phyloP scores from a whole-genome alignment of 176 grass and related monocot species.

The Paspalum vaginatum region DNA sequence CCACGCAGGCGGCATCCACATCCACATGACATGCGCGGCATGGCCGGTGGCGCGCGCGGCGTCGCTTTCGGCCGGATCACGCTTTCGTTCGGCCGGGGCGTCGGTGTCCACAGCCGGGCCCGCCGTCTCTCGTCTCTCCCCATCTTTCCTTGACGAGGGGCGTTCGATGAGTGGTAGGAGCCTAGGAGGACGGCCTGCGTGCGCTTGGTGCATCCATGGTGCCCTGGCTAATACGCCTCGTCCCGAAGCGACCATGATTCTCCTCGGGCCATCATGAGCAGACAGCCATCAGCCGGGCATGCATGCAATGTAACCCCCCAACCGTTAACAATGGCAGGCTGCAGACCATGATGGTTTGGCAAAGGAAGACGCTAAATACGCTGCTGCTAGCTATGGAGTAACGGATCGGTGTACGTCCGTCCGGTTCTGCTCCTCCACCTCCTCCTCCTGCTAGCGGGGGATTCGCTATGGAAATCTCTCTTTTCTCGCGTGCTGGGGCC shows the following conservation, averaged over 20 bases:
- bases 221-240: background rate
- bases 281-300: background rate
- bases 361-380: background rate
- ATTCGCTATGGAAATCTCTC: conserved; percentile 23
- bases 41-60: background rate
- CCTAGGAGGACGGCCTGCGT: too few relatives aligned
- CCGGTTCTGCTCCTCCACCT: too few relatives aligned
- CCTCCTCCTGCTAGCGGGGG: background rate
- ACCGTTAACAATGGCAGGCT: background rate
- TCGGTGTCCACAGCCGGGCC: background rate
- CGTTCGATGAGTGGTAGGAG: background rate
- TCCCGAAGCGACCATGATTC: conserved; percentile 42
- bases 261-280: conserved; percentile 25
- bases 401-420: too few relatives aligned
- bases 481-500: background rate
- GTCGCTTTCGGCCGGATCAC: conserved; percentile 17
- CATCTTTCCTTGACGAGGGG: background rate
- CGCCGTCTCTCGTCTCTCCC: background rate
- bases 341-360: background rate
- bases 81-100: background rate
- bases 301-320: background rate
- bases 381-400: too few relatives aligned
- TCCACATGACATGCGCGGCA: background rate
- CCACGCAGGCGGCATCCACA: background rate
- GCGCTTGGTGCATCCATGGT: background rate